These are phyloP conservation scores for Xylaria flabelliformis DNA, from an alignment of 495 filamentous ascomycete genomes.

Conservation along the genomic window DNA sequence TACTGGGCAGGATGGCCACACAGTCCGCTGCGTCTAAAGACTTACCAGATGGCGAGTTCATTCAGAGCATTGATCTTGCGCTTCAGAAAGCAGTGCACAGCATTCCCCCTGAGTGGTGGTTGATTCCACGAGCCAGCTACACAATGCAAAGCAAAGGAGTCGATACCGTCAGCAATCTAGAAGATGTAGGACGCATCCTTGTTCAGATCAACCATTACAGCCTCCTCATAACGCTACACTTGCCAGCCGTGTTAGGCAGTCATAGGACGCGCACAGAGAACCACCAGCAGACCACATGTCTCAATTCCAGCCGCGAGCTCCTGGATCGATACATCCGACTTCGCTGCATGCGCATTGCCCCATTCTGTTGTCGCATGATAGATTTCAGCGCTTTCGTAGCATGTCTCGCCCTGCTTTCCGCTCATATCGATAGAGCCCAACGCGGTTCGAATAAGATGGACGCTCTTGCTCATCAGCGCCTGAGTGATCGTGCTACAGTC, in stretches of 20 bases:
- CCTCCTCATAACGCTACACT: background rate
- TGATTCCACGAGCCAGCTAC: background rate
- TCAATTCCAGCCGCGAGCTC: constrained; percentile 14
- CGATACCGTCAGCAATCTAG: background rate
- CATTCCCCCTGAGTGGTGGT: background rate
- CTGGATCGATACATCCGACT: background rate
- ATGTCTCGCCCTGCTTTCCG: constrained; percentile 1
- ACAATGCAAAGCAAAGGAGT: background rate
- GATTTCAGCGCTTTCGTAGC: constrained; percentile 10
- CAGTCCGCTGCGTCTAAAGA: background rate
- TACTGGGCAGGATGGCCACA: constrained; percentile 9
- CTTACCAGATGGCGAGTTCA: background rate
- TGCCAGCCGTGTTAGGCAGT: background rate
- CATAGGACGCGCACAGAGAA: background rate
- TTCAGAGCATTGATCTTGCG: background rate
- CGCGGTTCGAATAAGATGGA: background rate
- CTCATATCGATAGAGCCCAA: background rate
- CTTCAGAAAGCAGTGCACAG: background rate
- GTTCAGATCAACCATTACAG: constrained; percentile 10
- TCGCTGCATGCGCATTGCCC: background rate
- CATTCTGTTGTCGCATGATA: constrained; percentile 11
- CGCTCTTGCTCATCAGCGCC: background rate
- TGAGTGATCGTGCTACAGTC: constrained; percentile 1
- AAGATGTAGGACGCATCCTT: constrained; percentile 9
- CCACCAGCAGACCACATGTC: background rate